Base-by-base conservation (phyloP, 2,329 filamentous ascomycete genomes). In the Didymella segeticola region DNA sequence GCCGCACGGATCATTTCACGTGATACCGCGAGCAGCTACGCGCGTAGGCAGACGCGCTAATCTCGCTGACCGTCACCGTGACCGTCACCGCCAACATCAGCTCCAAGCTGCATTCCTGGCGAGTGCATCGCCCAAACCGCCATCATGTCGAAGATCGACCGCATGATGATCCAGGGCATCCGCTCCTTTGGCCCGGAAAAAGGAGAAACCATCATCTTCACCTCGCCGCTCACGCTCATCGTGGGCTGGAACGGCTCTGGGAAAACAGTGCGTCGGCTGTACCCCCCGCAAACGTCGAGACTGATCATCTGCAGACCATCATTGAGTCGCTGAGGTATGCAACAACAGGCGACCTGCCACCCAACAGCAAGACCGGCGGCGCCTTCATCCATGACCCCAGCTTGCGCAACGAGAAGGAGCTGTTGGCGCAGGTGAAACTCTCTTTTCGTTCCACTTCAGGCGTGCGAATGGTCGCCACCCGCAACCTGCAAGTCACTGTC, bases 271-370 rank as follows among this genome's bases (percentile, higher is more conserved):
- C 37, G 74, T 49, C 11, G 3, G 9, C 5, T 62, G 22, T 14
- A 23, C 11, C 19, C 19, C 22, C 23, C 7, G 20, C 8, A 11
- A 36, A 4, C 23, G n/a, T n/a, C 27, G 30, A 30, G 15, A 43
- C 15, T 56, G 22, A 57, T 43, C 2, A n/a, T 22, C 3, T 30
- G 20, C 55, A 84, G 80, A 98, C 95, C 53, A 96, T 99, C 71
- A 99, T 99, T 76, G 95, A 99, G 76, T 96, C 92, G 73, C 89
- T 99, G 69, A 97, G 97, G 73, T 99, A 97, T 86, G 93, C 91
- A 46, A 97, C 96, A 15, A 97, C 93, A 7, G 96, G 95, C 51
- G 90, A 96, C 68, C 84, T 96, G 41, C 95, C 95, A 1, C 91
- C 95, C 26, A 96, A 97, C 79, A 93, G 88, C 71, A 86, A 83